These are phyloP conservation scores for Fusarium nodosum DNA, from an alignment of 2,329 filamentous ascomycete genomes.

Conservation along the genomic window DNA sequence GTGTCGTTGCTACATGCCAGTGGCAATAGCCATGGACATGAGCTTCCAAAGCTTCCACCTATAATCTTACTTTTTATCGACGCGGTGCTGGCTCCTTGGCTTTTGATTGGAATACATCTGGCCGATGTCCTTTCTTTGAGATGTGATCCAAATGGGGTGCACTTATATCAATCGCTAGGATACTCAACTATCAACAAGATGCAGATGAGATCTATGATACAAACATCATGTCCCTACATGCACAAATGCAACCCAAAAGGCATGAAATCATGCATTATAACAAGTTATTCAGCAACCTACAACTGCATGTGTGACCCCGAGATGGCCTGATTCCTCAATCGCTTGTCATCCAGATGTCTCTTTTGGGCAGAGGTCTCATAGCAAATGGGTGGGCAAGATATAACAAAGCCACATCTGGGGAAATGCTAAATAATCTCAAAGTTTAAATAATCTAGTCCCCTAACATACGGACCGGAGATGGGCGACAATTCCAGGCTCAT, in stretches of 20 bases:
- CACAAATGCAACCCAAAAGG: conserved; percentile 31
- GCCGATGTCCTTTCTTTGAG: neutral
- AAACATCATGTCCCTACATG: conserved; percentile 5
- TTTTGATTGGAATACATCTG: conserved; percentile 12
- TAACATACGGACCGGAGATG: conserved; percentile 1
- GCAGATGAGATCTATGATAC: conserved; percentile 43
- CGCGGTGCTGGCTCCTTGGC: neutral
- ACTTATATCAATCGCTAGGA: neutral
- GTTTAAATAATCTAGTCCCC: no score
- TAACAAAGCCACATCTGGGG: conserved; percentile 6
- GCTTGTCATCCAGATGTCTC: conserved; percentile 21
- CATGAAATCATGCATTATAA: conserved; percentile 19
- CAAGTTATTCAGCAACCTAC: conserved; percentile 25
- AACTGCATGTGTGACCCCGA: conserved; percentile 34
- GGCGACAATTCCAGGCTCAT: conserved; percentile 20
- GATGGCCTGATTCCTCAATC: conserved; percentile 34
- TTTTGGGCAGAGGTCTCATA: conserved; percentile 25
- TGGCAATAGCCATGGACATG: conserved; percentile 15
- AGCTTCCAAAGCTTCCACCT: conserved; percentile 8
- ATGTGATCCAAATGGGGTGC: conserved; percentile 8
- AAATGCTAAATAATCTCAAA: conserved; percentile 40
- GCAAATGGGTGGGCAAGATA: conserved; percentile 23
- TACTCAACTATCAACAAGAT: conserved; percentile 13
- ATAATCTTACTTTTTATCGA: neutral
- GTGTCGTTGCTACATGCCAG: conserved; percentile 8